Evolutionary conservation across 1,139 yeast species (phyloP).

Genomic region (Protomyces pachydermus): DNA sequence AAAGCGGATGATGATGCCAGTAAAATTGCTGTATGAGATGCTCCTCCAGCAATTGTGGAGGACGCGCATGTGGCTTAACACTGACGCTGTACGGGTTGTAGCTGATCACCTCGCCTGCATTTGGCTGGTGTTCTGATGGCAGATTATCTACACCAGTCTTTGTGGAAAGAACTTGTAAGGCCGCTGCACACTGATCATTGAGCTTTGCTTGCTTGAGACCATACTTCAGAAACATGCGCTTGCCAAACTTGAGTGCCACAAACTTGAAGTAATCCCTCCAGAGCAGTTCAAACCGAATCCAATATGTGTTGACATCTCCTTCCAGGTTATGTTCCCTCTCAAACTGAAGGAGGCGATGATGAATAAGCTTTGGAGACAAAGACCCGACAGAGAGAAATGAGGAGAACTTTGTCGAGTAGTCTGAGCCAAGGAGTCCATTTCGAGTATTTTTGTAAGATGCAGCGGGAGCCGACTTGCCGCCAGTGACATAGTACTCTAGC

Average conservation of each 20-base stretch:
- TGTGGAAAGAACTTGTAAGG: neutral
- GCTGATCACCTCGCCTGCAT: neutral
- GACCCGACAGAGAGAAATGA: slow-evolving; percentile 19
- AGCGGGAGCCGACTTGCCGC: slow-evolving; percentile 19
- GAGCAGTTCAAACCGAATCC: slow-evolving; percentile 24
- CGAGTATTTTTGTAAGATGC: slow-evolving; percentile 20
- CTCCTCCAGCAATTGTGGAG: neutral
- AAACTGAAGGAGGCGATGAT: slow-evolving; percentile 15
- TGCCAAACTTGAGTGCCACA: slow-evolving; percentile 19
- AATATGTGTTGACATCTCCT: slow-evolving; percentile 23
- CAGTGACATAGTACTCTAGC: slow-evolving; percentile 12
- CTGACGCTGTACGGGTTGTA: neutral
- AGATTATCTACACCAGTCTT: neutral
- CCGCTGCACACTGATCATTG: too few species aligned
- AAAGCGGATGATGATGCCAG: neutral
- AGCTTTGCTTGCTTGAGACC: slow-evolving; percentile 15
- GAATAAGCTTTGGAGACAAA: slow-evolving; percentile 10
- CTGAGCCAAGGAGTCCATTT: slow-evolving; percentile 21
- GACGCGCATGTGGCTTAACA: neutral
- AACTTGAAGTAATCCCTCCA: slow-evolving; percentile 27
- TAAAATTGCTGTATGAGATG: neutral
- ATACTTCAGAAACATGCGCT: slow-evolving; percentile 5
- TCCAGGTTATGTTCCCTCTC: slow-evolving; percentile 7
- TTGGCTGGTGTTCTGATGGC: neutral
- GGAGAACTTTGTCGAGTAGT: slow-evolving; percentile 24